Evolutionary conservation across 176 grass and related monocot species (phyloP).

Genomic region (sorghum (Sorghum bicolor)): DNA sequence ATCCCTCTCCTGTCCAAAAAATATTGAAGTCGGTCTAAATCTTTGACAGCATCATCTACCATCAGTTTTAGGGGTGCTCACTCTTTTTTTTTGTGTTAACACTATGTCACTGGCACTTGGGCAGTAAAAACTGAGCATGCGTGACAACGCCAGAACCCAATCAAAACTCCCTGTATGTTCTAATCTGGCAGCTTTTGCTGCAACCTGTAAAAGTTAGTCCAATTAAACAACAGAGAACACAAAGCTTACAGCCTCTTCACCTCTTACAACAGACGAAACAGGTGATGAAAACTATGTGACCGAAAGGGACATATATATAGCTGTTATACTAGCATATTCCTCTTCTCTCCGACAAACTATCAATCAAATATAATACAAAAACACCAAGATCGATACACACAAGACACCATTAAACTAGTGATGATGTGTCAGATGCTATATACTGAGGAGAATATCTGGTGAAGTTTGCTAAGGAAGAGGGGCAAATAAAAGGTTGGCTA

Average conservation of each 20-base stretch:
- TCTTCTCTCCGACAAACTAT: background rate
- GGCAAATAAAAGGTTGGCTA: constrained; percentile 11
- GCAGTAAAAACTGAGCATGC: too few relatives aligned
- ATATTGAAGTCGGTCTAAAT: too few relatives aligned
- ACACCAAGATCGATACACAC: constrained; percentile 12
- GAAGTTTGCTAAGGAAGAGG: background rate
- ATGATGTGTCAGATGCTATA: background rate
- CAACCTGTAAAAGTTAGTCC: background rate
- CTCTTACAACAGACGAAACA: background rate
- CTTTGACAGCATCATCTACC: too few relatives aligned
- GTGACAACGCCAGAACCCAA: too few relatives aligned
- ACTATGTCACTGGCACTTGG: too few relatives aligned
- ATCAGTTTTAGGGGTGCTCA: too few relatives aligned
- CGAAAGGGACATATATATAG: constrained; percentile 16
- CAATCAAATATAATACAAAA: background rate
- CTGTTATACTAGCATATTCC: constrained; percentile 8
- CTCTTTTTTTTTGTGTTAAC: too few relatives aligned
- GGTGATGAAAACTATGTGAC: background rate
- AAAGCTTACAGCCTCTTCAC: background rate
- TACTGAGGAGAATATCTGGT: constrained; percentile 16
- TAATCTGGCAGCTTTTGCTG: too few relatives aligned
- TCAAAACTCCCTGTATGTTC: too few relatives aligned
- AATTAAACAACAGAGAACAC: background rate
- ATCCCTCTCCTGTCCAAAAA: too few relatives aligned
- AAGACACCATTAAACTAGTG: constrained; percentile 13